Evolutionary conservation across 768 basidiomycete species (phyloP).

Genomic region (Lentinula sp.): DNA sequence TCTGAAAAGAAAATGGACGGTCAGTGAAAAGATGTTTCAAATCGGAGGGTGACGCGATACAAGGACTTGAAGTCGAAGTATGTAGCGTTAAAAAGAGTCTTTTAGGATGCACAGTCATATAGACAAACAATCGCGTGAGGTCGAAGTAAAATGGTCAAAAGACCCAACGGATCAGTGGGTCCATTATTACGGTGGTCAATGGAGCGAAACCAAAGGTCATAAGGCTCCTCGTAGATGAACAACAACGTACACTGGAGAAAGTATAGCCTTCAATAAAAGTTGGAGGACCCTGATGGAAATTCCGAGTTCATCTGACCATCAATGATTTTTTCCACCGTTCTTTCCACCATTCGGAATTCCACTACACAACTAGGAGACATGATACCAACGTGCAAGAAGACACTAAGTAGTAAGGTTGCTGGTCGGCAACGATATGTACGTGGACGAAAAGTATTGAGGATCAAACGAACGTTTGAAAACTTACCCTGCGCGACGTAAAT

Average conservation of each 20-base stretch:
- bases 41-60: not conserved
- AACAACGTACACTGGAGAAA: not conserved
- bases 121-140: not conserved
- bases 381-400: not conserved
- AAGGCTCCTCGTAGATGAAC: not conserved
- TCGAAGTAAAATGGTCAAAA: not conserved
- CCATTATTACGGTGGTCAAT: not conserved
- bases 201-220: not conserved
- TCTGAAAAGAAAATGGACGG: not conserved
- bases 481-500: constrained; percentile 50
- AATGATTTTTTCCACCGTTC: not conserved
- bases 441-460: not conserved
- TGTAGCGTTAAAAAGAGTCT: not conserved
- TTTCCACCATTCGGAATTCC: not conserved
- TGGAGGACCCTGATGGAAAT: not conserved
- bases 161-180: not conserved
- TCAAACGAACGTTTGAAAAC: constrained; percentile 20
- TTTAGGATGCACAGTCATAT: not conserved
- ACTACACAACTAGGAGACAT: not conserved
- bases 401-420: not conserved
- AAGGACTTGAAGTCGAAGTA: no score
- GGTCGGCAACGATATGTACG: not conserved
- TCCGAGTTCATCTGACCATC: not conserved
- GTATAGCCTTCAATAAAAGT: not conserved
- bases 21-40: not conserved